phyloP scores from a whole-genome alignment of 1,284 basidiomycete species.

The Cystobasidium slooffiae region DNA sequence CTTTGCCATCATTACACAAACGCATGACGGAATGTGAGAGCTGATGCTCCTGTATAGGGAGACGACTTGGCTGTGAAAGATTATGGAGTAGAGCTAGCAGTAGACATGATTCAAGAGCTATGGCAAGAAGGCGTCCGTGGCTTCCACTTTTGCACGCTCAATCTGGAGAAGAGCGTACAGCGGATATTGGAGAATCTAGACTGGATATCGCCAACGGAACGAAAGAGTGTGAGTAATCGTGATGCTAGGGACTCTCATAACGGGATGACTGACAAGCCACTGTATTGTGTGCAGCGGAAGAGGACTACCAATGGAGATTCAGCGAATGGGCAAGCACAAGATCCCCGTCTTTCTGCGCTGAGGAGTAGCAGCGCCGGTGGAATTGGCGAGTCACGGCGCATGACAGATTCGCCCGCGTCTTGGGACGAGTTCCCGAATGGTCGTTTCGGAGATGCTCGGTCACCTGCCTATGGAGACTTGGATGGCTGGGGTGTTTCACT shows the following conservation, averaged over 20 bases:
- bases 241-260: slow-evolving; percentile 31
- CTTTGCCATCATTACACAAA: neutral
- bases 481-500: slow-evolving; percentile 78
- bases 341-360: slow-evolving; percentile 23
- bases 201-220: slow-evolving; percentile 61
- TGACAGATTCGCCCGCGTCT: slow-evolving; percentile 47
- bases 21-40: neutral
- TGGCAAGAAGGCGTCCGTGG: slow-evolving; percentile 71
- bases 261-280: slow-evolving; percentile 41
- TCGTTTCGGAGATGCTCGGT: slow-evolving; percentile 90
- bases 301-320: slow-evolving; percentile 6
- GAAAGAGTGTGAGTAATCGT: slow-evolving; percentile 54
- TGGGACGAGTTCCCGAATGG: slow-evolving; percentile 99
- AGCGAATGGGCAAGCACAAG: slow-evolving; percentile 13
- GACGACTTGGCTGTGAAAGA: slow-evolving; percentile 57
- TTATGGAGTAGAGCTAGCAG: slow-evolving; percentile 57
- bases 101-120: slow-evolving; percentile 56
- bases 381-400: slow-evolving; percentile 11
- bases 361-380: slow-evolving; percentile 8
- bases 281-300: slow-evolving; percentile 1
- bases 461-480: slow-evolving; percentile 85
- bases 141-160: slow-evolving; percentile 95
- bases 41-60: slow-evolving; percentile 37
- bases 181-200: slow-evolving; percentile 79
- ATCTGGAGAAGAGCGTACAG: slow-evolving; percentile 93